Percentiles rank a stretch among this genome's conserved stretches.
Conservation (phyloP, 148 eudicot species). For the Silene conica region DNA sequence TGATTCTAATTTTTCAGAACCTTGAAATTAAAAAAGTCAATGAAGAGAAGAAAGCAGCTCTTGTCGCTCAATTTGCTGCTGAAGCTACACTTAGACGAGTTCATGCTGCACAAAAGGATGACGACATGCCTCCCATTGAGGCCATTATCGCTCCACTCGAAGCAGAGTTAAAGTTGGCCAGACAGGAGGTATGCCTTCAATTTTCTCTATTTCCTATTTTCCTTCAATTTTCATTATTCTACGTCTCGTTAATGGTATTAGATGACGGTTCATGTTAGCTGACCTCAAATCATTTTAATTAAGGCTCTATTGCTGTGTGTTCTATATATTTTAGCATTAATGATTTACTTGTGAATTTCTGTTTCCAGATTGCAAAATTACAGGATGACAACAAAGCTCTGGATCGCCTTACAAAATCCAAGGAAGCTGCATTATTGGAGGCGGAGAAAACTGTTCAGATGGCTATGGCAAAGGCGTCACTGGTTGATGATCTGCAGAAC, state of each 20-base stretch:
- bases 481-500: slow-evolving; percentile 96
- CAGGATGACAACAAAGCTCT: slow-evolving; percentile 93
- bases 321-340: not conserved
- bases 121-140: slow-evolving; percentile 96
- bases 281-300: not conserved
- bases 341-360: slow-evolving; percentile 20
- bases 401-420: slow-evolving; percentile 92
- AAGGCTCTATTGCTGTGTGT: too few species aligned
- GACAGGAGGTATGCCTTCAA: slow-evolving; percentile 54
- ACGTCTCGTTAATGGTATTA: too few species aligned
- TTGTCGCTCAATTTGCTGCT: slow-evolving; percentile 97
- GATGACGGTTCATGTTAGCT: not conserved
- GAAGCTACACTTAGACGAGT: slow-evolving; percentile 98
- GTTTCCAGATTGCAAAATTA: slow-evolving; percentile 65
- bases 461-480: slow-evolving; percentile 83
- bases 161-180: slow-evolving; percentile 85
- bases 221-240: not conserved
- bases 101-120: slow-evolving; percentile 94
- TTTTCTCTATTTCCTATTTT: not conserved
- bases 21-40: slow-evolving; percentile 80
- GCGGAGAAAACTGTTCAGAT: slow-evolving; percentile 82
- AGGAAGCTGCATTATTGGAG: slow-evolving; percentile 91
- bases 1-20: slow-evolving; percentile 46
- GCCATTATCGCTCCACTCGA: slow-evolving; percentile 92
- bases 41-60: slow-evolving; percentile 83